These are phyloP conservation scores for Xylaria hypoxylon DNA, from an alignment of 2,329 filamentous ascomycete species.

Conservation along the genomic window DNA sequence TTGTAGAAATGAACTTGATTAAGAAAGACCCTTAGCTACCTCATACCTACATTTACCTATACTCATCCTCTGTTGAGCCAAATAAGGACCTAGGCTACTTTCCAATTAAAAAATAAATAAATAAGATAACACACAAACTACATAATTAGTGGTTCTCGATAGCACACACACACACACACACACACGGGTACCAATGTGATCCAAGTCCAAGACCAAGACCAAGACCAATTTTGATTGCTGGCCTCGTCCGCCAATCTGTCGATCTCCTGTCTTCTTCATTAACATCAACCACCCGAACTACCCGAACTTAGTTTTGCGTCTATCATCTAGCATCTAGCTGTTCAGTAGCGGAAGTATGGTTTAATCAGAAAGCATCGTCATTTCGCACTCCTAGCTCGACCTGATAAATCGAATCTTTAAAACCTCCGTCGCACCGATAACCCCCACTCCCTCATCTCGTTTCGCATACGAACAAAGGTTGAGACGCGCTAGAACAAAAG, in stretches of 20 bases:
- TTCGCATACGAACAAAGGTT: conserved; percentile 7
- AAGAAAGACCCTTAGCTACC: neutral
- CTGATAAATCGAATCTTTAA: conserved; percentile 3
- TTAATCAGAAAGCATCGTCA: neutral
- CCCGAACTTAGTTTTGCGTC: neutral
- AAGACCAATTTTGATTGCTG: conserved; percentile 35
- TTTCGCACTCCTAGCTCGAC: conserved; percentile 12
- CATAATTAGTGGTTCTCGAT: neutral
- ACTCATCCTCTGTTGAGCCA: neutral
- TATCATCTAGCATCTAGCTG: neutral
- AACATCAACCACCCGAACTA: neutral
- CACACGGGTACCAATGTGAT: neutral
- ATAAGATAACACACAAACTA: neutral
- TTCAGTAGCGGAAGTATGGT: conserved; percentile 9
- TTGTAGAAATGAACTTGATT: too few relatives aligned
- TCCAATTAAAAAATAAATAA: neutral
- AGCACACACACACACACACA: neutral
- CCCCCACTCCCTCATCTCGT: neutral
- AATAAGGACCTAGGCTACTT: neutral
- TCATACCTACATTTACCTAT: neutral
- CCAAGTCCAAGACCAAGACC: conserved; percentile 9
- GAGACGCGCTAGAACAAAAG: conserved; percentile 1
- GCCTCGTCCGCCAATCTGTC: conserved; percentile 32
- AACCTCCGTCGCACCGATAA: conserved; percentile 4
- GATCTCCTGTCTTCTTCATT: conserved; percentile 28